Evolutionary conservation across 108 stramenopile species (phyloP), one percentile per base, ranked within the genome.

Genomic region (Asterionellopsis glacialis): DNA sequence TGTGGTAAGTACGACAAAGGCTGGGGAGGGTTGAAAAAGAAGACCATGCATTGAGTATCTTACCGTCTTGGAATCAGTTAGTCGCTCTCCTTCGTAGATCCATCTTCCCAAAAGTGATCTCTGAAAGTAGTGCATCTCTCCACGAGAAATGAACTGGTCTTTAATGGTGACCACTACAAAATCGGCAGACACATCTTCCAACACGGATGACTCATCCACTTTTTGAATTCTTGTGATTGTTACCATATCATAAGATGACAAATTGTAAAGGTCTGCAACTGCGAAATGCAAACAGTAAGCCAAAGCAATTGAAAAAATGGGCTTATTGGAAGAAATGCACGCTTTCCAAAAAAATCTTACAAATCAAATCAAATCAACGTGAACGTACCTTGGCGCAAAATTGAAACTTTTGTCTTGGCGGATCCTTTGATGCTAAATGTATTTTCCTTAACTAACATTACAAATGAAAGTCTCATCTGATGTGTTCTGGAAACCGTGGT

Each of bases 61-160:
- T 15, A 54, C 67, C 48, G 64, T 45, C 7, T 66, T 67, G 15
- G 67, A 26, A 53, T 77, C 73, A 12, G 53, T 66, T 10, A 95
- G 62, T 51, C 84, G 64, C 60, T 95, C 76, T 11, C 94, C 91
- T 61, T 88, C 84, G 60, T 95, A 92, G 13, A 93, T 76, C 94
- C 89, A 91, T 24, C 55, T 67, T 21, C 83, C 84, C 11, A 80
- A 45, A 19, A 95, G 70, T 9, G 59, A 44, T 43, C 64, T 75
- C 69, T 90, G 88, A 69, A 93, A 90, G 6, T 63, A 61, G 56
- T 77, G 88, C 89, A 90, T 88, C 40, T 93, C 85, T 42, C 83
- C 88, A 54, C 90, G 75, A 26, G 79, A 83, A 22, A 94, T 75
- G 66, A 93, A 95, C 66, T 95, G 94, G 58, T 95, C 94, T 57